phyloP scores from a whole-genome alignment of 805 yeast species.

The Suhomyces faveliae region DNA sequence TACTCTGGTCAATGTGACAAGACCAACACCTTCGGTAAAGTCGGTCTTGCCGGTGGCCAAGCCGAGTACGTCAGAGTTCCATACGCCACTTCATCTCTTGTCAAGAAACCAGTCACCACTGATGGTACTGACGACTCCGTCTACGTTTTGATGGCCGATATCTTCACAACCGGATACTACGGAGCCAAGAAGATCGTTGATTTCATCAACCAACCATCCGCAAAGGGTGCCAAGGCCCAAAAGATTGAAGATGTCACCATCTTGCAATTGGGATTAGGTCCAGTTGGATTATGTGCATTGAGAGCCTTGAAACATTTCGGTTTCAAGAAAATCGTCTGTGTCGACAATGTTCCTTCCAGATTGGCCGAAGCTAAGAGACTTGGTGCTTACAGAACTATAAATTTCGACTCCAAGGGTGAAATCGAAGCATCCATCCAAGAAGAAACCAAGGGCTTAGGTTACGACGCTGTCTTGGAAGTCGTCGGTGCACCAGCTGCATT shows the following conservation, averaged over 20 bases:
- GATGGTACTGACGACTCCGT: conserved; percentile 39
- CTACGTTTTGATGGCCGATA: conserved; percentile 60
- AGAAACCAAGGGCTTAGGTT: conserved; percentile 49
- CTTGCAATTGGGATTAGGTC: conserved; percentile 60
- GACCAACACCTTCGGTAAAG: conserved; percentile 58
- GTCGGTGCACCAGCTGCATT: conserved; percentile 57
- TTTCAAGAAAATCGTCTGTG: conserved; percentile 43
- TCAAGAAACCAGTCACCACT: conserved; percentile 37
- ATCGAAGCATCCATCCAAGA: conserved; percentile 27
- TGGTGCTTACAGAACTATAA: conserved; percentile 50
- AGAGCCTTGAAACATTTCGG: conserved; percentile 45
- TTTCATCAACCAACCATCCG: conserved; percentile 32
- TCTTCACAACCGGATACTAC: conserved; percentile 61
- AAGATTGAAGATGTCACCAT: conserved; percentile 31
- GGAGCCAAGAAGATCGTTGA: conserved; percentile 53
- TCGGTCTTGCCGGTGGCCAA: conserved; percentile 58
- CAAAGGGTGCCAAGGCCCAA: conserved; percentile 16
- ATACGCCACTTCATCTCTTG: conserved; percentile 50
- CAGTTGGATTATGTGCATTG: conserved; percentile 56
- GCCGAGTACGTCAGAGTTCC: conserved; percentile 64
- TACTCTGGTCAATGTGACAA: conserved; percentile 53
- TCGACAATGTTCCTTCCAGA: conserved; percentile 50
- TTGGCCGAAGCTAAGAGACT: conserved; percentile 42
- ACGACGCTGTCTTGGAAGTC: conserved; percentile 59
- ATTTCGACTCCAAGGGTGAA: conserved; percentile 38